Evolutionary conservation across 2,329 filamentous ascomycete species (phyloP).

Genomic region (Aspergillus luchuensis): DNA sequence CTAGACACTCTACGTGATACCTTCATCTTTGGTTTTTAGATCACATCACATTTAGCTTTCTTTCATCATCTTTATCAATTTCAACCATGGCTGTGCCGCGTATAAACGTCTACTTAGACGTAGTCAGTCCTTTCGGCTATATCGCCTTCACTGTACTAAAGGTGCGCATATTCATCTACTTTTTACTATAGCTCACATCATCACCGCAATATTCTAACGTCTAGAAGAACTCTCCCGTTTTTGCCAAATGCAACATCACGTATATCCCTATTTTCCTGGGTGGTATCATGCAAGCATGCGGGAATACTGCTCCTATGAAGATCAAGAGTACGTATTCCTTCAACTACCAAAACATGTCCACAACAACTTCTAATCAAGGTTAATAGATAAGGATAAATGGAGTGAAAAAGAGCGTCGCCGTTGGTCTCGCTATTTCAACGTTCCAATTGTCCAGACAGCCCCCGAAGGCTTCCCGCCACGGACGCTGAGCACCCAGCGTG

Average conservation of each 20-base stretch:
- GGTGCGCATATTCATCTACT: slow-evolving; percentile 38
- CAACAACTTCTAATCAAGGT: background rate
- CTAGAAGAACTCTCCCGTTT: slow-evolving; percentile 56
- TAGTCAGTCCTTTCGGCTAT: slow-evolving; percentile 63
- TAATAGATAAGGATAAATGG: slow-evolving; percentile 61
- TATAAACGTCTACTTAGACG: slow-evolving; percentile 61
- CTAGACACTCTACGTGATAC: background rate
- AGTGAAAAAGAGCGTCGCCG: slow-evolving; percentile 56
- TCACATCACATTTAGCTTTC: background rate
- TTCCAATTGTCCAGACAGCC: slow-evolving; percentile 51
- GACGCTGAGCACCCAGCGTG: slow-evolving; percentile 56
- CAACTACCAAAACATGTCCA: background rate
- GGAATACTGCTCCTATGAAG: slow-evolving; percentile 56
- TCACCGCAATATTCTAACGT: slow-evolving; percentile 6
- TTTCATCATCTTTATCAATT: background rate
- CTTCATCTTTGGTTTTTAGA: background rate
- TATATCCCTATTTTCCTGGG: slow-evolving; percentile 63
- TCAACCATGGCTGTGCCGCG: slow-evolving; percentile 49
- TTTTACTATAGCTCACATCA: background rate
- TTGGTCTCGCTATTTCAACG: slow-evolving; percentile 55
- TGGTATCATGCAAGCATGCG: slow-evolving; percentile 60
- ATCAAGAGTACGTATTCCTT: slow-evolving; percentile 50
- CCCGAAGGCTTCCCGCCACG: slow-evolving; percentile 57
- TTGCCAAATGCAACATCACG: slow-evolving; percentile 56
- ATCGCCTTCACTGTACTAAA: slow-evolving; percentile 59